Conservation (phyloP, 345 rosid genomes). For the Chamaenerion angustifolium region DNA sequence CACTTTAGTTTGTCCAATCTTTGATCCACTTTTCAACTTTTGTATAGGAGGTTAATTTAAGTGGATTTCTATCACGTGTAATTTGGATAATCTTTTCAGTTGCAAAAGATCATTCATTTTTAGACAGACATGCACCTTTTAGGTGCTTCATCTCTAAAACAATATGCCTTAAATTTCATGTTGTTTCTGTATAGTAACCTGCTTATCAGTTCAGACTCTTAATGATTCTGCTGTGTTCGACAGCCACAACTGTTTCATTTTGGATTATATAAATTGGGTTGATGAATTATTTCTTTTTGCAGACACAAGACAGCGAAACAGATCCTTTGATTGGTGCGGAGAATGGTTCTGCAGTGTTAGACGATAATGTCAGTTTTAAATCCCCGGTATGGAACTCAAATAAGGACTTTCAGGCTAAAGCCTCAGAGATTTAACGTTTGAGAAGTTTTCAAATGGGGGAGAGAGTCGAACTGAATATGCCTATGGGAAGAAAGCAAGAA, state of each 20-base stretch:
- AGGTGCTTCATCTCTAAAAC: too few species aligned
- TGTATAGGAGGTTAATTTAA: too few species aligned
- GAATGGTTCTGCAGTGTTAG: constrained; percentile 48
- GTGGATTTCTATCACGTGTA: too few species aligned
- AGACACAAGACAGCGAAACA: constrained; percentile 72
- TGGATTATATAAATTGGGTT: not conserved
- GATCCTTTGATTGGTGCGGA: constrained; percentile 70
- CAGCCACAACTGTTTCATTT: constrained; percentile 61
- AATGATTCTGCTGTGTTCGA: constrained; percentile 4
- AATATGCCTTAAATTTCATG: not conserved
- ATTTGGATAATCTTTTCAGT: too few species aligned
- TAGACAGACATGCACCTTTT: too few species aligned
- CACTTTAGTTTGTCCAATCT: too few species aligned
- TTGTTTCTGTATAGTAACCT: not conserved
- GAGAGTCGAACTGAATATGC: too few species aligned
- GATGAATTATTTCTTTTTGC: constrained; percentile 4
- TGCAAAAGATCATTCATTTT: too few species aligned
- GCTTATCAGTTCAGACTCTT: not conserved
- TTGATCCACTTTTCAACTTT: too few species aligned
- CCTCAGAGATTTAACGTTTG: too few species aligned
- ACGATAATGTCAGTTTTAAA: constrained; percentile 35
- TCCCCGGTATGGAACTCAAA: constrained; percentile 76
- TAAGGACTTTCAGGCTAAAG: constrained; percentile 92
- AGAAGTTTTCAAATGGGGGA: too few species aligned
- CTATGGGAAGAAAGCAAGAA: too few species aligned